phyloP scores from a whole-genome alignment of 1,139 yeast genomes.

The Kluyveromyces marxianus region DNA sequence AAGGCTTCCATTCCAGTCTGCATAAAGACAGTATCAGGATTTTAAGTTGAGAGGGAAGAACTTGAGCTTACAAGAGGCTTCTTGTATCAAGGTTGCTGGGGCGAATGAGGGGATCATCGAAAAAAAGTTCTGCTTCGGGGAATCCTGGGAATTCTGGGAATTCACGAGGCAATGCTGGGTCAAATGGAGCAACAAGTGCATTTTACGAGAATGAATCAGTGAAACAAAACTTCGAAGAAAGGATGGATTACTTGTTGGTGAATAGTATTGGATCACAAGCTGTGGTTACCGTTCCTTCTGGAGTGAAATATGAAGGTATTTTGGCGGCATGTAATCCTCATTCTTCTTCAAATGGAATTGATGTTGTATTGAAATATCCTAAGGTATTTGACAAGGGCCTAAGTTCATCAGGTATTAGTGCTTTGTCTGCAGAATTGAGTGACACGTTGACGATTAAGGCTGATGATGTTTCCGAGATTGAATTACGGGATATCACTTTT shows the following conservation, averaged over 20 bases:
- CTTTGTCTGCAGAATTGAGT: conserved; percentile 33
- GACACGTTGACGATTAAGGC: conserved; percentile 46
- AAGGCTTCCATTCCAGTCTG: no score
- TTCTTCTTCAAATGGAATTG: conserved; percentile 35
- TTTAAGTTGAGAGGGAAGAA: neutral
- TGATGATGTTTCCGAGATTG: conserved; percentile 59
- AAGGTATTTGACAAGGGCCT: conserved; percentile 35
- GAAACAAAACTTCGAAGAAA: conserved; percentile 36
- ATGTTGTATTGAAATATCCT: conserved; percentile 50
- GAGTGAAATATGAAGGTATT: conserved; percentile 54
- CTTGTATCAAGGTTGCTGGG: neutral
- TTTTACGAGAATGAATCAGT: conserved; percentile 24
- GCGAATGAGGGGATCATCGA: conserved; percentile 11
- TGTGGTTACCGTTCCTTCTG: conserved; percentile 54
- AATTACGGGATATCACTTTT: conserved; percentile 26
- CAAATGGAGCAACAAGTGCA: conserved; percentile 5
- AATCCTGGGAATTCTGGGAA: neutral
- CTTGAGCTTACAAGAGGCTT: neutral
- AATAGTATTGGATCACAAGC: conserved; percentile 52
- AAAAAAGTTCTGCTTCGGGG: conserved; percentile 4
- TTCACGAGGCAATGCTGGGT: conserved; percentile 7
- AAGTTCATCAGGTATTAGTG: conserved; percentile 32
- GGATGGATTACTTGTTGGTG: conserved; percentile 42
- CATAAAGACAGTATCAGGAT: no score
- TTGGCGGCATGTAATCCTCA: conserved; percentile 40